Conservation (phyloP, 2,329 filamentous ascomycete genomes). For the Lasiodiplodia sp. region DNA sequence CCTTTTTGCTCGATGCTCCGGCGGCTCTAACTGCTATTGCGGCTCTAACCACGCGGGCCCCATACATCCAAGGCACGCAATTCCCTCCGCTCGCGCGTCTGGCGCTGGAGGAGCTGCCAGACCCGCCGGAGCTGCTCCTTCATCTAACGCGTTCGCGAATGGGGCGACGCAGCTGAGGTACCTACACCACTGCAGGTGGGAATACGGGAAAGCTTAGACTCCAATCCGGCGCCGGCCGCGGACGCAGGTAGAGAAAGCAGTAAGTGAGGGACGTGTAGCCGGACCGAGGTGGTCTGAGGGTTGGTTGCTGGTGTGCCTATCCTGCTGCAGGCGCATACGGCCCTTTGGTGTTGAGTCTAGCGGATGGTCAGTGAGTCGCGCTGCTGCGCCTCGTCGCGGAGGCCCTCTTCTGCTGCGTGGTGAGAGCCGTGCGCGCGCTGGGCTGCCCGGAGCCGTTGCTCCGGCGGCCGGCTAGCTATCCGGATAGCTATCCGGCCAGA, state of each 20-base stretch:
- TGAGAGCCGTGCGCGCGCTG: background rate
- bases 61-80: slow-evolving; percentile 21
- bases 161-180: background rate
- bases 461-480: slow-evolving; percentile 24
- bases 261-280: slow-evolving; percentile 9
- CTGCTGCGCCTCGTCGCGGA: slow-evolving; percentile 22
- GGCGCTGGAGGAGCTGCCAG: slow-evolving; percentile 15
- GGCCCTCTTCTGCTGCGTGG: slow-evolving; percentile 4
- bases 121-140: slow-evolving; percentile 5
- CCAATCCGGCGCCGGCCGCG: background rate
- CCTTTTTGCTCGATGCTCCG: background rate
- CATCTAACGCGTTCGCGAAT: slow-evolving; percentile 19
- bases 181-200: slow-evolving; percentile 1
- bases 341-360: slow-evolving; percentile 26
- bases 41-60: slow-evolving; percentile 21
- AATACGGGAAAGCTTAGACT: slow-evolving; percentile 24
- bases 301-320: slow-evolving; percentile 10
- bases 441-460: slow-evolving; percentile 14
- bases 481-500: slow-evolving; percentile 25
- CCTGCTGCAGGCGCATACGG: slow-evolving; percentile 3
- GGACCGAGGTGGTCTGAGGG: slow-evolving; percentile 25
- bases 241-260: slow-evolving; percentile 6
- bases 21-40: slow-evolving; percentile 18
- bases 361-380: slow-evolving; percentile 13
- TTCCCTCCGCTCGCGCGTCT: slow-evolving; percentile 18